Conservation (phyloP, 2,329 filamentous ascomycete species). For the Curvularia sp. region DNA sequence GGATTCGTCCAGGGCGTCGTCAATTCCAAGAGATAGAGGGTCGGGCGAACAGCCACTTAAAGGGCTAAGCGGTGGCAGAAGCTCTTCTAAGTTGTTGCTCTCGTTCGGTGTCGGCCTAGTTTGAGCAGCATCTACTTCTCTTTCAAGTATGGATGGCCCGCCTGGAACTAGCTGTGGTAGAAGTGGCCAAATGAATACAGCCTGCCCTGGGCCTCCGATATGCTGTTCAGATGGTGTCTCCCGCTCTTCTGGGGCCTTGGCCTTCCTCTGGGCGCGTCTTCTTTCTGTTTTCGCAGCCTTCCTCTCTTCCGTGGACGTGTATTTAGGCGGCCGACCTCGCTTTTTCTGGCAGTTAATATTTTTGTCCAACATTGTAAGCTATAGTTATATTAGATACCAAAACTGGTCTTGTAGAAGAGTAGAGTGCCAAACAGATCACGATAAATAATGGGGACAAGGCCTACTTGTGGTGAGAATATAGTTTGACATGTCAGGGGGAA, state of each 20-base stretch:
- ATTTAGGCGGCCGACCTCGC: neutral
- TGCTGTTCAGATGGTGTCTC: neutral
- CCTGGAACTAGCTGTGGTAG: neutral
- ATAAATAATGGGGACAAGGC: neutral
- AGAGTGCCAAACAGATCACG: neutral
- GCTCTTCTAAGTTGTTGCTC: too few species aligned
- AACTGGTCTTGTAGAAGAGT: neutral
- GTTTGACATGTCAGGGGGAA: neutral
- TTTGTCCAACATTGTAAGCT: neutral
- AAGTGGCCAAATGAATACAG: neutral
- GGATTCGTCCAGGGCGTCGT: too few species aligned
- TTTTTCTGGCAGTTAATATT: neutral
- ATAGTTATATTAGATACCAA: neutral
- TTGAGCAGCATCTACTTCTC: neutral
- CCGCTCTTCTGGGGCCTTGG: neutral
- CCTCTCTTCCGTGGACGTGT: neutral
- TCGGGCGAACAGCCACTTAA: too few species aligned
- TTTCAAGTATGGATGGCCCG: neutral
- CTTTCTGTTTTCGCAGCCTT: neutral
- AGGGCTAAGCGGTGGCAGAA: too few species aligned
- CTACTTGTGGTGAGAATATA: neutral
- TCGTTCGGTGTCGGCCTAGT: too few species aligned
- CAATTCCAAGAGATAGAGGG: too few species aligned
- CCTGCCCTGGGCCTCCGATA: too few species aligned
- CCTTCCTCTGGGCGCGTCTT: neutral